Base-by-base conservation (phyloP, 2,329 filamentous ascomycete species). In the Periglandula ipomoeae region DNA sequence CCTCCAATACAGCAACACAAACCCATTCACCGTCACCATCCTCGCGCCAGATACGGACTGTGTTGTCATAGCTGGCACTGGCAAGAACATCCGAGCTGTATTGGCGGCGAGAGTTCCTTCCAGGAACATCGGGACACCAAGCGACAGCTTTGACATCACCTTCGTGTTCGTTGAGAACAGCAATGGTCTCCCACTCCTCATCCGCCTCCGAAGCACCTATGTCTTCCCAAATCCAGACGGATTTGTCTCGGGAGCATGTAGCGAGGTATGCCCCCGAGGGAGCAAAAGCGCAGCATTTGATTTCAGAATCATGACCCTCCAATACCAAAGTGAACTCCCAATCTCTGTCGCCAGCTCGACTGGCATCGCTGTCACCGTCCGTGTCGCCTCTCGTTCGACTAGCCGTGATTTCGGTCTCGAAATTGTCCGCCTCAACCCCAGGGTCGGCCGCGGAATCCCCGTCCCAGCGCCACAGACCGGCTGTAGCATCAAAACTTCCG, bases 141-240 rank as follows among this genome's bases (percentile, higher is more conserved):
- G 83, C 81, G 2, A 98, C 87, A 55, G 83, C 88, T 66, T 98
- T 98, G 56, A 98, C 90, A 67, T 98, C 93, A 20, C 87, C 90
- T 42, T 90, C 86, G 64, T 98, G 93, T 68, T 97, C 93, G 67
- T 87, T 89, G 60, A 97, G 75, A 47, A 97, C 91, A 0, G 91
- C 93, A 15, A 97, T 83, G 2, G 93, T 97, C 74, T 98, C 93
- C 72, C 90, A 97, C 64, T 97, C 93, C 64, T 95, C 91, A 48
- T 95, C 90, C 15, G 84, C 86, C 56, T 87, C 84, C 48, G 71
- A 70, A 8, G 70, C 69, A 35, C 79, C 79, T 47, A 96, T 79
- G 64, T 97, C 93, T 68, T 98, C 93, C 93, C 93, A 98, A 58
- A 98, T 88, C 93, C 93, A 98, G 17, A 97, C 88, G 15, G 81